Percentiles rank a stretch among this genome's conserved stretches.
phyloP scores from a whole-genome alignment of 2,329 filamentous ascomycete genomes.

The Colletotrichum sp. region DNA sequence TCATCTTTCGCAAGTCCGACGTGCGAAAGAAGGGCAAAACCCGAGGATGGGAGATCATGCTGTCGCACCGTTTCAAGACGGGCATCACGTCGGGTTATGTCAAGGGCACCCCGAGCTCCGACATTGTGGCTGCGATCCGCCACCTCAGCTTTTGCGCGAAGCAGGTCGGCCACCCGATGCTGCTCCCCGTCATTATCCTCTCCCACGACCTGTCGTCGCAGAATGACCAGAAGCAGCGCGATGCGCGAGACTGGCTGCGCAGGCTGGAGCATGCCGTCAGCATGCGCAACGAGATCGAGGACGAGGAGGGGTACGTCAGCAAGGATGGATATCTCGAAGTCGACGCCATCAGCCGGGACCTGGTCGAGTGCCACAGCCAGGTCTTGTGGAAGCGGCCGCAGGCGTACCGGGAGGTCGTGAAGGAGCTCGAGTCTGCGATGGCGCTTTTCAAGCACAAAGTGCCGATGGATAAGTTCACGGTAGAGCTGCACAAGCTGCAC shows the following conservation, averaged over 20 bases:
- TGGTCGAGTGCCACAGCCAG: conserved; percentile 68
- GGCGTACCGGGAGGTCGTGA: conserved; percentile 60
- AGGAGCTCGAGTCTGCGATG: conserved; percentile 55
- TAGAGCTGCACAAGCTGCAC: conserved; percentile 50
- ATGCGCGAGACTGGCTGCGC: conserved; percentile 67
- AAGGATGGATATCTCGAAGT: conserved; percentile 58
- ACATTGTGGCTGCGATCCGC: conserved; percentile 53
- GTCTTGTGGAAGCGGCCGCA: conserved; percentile 68
- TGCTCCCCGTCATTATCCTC: conserved; percentile 64
- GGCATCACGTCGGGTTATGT: conserved; percentile 64
- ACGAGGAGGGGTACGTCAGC: conserved; percentile 57
- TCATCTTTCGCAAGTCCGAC: conserved; percentile 70
- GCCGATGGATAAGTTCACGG: conserved; percentile 28
- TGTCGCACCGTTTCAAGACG: conserved; percentile 61
- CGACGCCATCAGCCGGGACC: conserved; percentile 64
- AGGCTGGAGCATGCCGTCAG: conserved; percentile 65
- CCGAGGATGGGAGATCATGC: conserved; percentile 68
- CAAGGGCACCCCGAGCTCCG: conserved; percentile 64
- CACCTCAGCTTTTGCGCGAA: conserved; percentile 54
- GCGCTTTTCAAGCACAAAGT: conserved; percentile 39
- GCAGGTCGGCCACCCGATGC: conserved; percentile 61
- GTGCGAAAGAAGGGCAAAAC: conserved; percentile 69
- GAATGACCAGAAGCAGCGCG: conserved; percentile 66
- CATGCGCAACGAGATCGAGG: conserved; percentile 64
- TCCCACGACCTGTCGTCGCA: conserved; percentile 60